Evolutionary conservation across 148 eudicot genomes (phyloP).

Genomic region (Talinum fruticosum): DNA sequence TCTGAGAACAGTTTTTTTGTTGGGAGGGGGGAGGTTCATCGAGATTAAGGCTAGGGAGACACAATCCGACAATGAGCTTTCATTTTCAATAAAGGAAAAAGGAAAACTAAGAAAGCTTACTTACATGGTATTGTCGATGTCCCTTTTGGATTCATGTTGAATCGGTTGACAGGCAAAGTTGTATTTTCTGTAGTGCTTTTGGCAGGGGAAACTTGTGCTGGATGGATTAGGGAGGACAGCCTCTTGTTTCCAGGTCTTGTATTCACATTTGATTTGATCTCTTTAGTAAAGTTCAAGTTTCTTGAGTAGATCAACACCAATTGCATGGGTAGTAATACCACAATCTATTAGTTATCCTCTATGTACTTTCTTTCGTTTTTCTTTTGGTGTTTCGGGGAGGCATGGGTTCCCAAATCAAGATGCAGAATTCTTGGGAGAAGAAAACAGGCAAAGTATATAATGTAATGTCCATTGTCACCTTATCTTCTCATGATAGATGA

Average conservation of each 20-base stretch:
- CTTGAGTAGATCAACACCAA: slow-evolving; percentile 84
- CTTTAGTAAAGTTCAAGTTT: slow-evolving; percentile 44
- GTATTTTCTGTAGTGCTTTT: slow-evolving; percentile 41
- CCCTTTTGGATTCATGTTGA: slow-evolving; percentile 31
- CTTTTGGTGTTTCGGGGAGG: too few species aligned
- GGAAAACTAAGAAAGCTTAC: slow-evolving; percentile 8
- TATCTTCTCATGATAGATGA: slow-evolving; percentile 85
- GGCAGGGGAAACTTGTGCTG: slow-evolving; percentile 35
- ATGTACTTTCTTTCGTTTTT: too few species aligned
- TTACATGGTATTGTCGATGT: slow-evolving; percentile 43
- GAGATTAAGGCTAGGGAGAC: not conserved
- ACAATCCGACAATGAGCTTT: not conserved
- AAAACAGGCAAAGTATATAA: not conserved
- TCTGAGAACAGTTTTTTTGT: not conserved
- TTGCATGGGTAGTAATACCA: slow-evolving; percentile 43
- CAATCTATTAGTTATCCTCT: not conserved
- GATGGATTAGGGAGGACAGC: slow-evolving; percentile 30
- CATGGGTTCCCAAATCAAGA: not conserved
- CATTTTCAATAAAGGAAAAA: not conserved
- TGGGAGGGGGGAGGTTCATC: not conserved
- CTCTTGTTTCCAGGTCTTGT: slow-evolving; percentile 38
- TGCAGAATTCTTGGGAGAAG: slow-evolving; percentile 13
- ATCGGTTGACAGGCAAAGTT: slow-evolving; percentile 29
- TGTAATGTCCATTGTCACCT: slow-evolving; percentile 45
- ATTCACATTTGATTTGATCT: slow-evolving; percentile 33